Evolutionary conservation across 2,329 filamentous ascomycete species (phyloP).

Genomic region (Penicillium sclerotiorum): DNA sequence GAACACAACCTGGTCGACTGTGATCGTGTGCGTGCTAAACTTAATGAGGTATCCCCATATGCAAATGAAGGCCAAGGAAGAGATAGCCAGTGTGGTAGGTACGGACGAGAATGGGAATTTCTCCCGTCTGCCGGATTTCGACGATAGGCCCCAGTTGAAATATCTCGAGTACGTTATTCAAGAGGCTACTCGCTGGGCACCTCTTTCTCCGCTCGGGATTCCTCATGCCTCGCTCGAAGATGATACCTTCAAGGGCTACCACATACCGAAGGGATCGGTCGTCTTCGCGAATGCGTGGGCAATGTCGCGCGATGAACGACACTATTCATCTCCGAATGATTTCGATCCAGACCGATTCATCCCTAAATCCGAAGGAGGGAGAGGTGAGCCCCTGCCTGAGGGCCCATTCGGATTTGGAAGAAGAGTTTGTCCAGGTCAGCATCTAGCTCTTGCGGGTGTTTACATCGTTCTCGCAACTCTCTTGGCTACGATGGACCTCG

Average conservation of each 20-base stretch:
- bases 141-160: neutral
- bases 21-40: slow-evolving; percentile 4
- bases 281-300: slow-evolving; percentile 3
- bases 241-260: neutral
- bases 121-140: neutral
- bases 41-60: neutral
- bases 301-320: slow-evolving; percentile 1
- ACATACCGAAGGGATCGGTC: neutral
- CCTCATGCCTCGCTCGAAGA: slow-evolving; percentile 2
- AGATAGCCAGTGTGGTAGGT: neutral
- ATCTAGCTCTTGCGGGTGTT: slow-evolving; percentile 1
- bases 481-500: slow-evolving; percentile 1
- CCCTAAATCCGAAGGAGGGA: neutral
- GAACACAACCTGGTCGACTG: slow-evolving; percentile 3
- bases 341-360: neutral
- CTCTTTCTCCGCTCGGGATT: slow-evolving; percentile 1
- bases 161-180: slow-evolving; percentile 2
- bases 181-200: slow-evolving; percentile 3
- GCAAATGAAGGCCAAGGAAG: neutral
- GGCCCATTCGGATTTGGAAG: slow-evolving; percentile 4
- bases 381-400: slow-evolving; percentile 2
- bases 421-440: slow-evolving; percentile 2
- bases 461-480: neutral
- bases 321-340: slow-evolving; percentile 1
- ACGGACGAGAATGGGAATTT: neutral